phyloP scores from a whole-genome alignment of 2,329 filamentous ascomycete genomes.

The Aureobasidium lini region DNA sequence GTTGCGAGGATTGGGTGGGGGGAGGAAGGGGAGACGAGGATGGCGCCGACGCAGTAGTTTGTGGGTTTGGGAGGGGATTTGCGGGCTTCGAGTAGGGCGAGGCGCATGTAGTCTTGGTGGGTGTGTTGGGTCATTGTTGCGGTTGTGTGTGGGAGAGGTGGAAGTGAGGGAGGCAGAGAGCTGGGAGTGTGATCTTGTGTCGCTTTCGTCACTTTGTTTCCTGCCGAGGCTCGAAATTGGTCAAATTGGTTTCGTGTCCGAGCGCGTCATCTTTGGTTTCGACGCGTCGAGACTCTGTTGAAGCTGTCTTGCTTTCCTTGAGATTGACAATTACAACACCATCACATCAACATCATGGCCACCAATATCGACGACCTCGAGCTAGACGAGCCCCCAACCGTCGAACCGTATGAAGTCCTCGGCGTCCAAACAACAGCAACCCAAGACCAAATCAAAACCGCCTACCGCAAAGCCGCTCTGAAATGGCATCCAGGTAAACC shows the following conservation, averaged over 20 bases:
- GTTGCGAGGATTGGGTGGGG: conserved; percentile 57
- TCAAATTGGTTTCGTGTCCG: background rate
- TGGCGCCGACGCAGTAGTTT: conserved; percentile 90
- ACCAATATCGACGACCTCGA: conserved; percentile 41
- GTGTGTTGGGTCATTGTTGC: background rate
- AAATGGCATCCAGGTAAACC: conserved; percentile 57
- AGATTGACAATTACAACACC: background rate
- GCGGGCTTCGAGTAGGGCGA: conserved; percentile 67
- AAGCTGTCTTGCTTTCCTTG: background rate
- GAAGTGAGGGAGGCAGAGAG: conserved; percentile 21
- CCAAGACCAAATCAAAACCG: conserved; percentile 75
- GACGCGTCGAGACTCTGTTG: background rate
- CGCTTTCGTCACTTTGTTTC: too few species aligned
- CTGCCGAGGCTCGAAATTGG: too few species aligned
- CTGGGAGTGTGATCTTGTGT: too few species aligned
- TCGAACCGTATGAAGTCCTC: conserved; percentile 74
- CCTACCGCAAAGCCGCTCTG: conserved; percentile 85
- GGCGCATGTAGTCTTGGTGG: conserved; percentile 49
- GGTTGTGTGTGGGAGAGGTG: background rate
- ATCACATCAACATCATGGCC: conserved; percentile 14
- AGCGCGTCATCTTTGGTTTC: background rate
- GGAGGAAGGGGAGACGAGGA: conserved; percentile 49
- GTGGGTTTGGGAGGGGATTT: conserved; percentile 78
- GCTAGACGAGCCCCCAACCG: conserved; percentile 56
- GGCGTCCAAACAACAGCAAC: conserved; percentile 63